phyloP scores from a whole-genome alignment of 768 basidiomycete genomes.

The Naganishia vaughanmartiniae region DNA sequence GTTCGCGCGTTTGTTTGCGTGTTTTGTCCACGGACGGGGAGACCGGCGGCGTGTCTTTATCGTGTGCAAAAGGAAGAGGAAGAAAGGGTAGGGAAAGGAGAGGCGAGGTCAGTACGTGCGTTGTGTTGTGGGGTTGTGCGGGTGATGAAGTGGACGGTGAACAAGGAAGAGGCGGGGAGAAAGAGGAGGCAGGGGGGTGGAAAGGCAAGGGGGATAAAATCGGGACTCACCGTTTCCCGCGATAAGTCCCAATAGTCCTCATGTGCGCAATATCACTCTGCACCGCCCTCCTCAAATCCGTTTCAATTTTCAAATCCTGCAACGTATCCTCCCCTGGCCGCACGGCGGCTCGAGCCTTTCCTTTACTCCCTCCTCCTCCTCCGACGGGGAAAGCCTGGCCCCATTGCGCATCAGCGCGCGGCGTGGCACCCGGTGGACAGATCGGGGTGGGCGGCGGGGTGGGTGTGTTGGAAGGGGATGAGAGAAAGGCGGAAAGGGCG shows the following conservation, averaged over 20 bases:
- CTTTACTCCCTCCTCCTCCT: constrained; percentile 20
- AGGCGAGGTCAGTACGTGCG: too few species aligned
- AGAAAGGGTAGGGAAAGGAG: neutral
- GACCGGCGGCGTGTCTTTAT: constrained; percentile 71
- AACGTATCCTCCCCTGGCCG: constrained; percentile 62
- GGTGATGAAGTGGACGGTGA: neutral
- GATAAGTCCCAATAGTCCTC: constrained; percentile 88
- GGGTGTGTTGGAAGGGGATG: constrained; percentile 75
- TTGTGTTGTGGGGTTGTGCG: neutral
- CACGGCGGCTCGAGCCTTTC: constrained; percentile 23
- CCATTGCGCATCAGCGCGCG: neutral
- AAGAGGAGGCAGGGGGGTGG: neutral
- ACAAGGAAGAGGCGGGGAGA: neutral
- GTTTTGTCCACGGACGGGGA: constrained; percentile 92
- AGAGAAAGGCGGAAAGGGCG: constrained; percentile 87
- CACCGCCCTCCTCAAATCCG: constrained; percentile 75
- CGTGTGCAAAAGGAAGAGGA: neutral
- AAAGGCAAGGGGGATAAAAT: neutral
- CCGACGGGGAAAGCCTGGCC: constrained; percentile 15
- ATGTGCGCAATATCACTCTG: constrained; percentile 90
- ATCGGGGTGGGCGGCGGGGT: constrained; percentile 67
- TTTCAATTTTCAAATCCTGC: constrained; percentile 75
- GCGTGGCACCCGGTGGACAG: constrained; percentile 25
- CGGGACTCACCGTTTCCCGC: constrained; percentile 68
- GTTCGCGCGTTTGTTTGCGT: constrained; percentile 87